A percentile compares a stretch with the other conserved stretches of the same genome.
Conservation (phyloP, 441 rosid genomes). For the Breynia disticha region DNA sequence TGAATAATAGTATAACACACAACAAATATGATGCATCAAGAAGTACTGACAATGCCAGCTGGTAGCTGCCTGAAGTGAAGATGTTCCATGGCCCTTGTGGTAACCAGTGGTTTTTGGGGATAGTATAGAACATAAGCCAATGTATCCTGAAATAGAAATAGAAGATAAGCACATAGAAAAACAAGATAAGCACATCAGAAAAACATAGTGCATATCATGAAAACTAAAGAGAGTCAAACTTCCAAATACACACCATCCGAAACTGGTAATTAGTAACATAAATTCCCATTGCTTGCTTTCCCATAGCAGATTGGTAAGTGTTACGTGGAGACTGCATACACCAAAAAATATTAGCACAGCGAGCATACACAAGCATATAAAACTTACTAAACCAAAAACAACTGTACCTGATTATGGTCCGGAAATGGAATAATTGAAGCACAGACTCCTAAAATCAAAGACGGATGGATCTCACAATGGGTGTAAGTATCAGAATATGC, state of each 20-base stretch:
- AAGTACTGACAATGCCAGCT: slow-evolving; percentile 79
- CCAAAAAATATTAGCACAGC: slow-evolving; percentile 6
- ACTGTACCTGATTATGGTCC: slow-evolving; percentile 87
- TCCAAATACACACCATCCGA: slow-evolving; percentile 55
- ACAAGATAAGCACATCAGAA: slow-evolving; percentile 6
- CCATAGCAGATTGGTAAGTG: slow-evolving; percentile 99
- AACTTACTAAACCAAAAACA: slow-evolving; percentile 3
- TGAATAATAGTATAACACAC: slow-evolving; percentile 2
- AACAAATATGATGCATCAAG: not conserved
- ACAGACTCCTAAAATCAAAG: slow-evolving; percentile 90
- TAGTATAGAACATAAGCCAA: slow-evolving; percentile 94
- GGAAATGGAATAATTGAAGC: slow-evolving; percentile 99
- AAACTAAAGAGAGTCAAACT: not conserved
- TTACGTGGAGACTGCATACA: slow-evolving; percentile 87
- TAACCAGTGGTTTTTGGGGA: slow-evolving; percentile 96
- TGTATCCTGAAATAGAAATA: slow-evolving; percentile 54
- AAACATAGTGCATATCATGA: not conserved
- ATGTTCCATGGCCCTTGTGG: slow-evolving; percentile 99
- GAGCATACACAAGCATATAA: not conserved
- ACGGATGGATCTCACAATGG: slow-evolving; percentile 98
- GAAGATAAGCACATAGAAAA: slow-evolving; percentile 6
- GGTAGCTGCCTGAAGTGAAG: slow-evolving; percentile 99
- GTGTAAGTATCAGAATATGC: slow-evolving; percentile 86
- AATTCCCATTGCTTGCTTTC: slow-evolving; percentile 99
- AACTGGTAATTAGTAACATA: slow-evolving; percentile 97